Evolutionary conservation across 2,329 filamentous ascomycete genomes (phyloP).

Genomic region (Exophiala sp.): DNA sequence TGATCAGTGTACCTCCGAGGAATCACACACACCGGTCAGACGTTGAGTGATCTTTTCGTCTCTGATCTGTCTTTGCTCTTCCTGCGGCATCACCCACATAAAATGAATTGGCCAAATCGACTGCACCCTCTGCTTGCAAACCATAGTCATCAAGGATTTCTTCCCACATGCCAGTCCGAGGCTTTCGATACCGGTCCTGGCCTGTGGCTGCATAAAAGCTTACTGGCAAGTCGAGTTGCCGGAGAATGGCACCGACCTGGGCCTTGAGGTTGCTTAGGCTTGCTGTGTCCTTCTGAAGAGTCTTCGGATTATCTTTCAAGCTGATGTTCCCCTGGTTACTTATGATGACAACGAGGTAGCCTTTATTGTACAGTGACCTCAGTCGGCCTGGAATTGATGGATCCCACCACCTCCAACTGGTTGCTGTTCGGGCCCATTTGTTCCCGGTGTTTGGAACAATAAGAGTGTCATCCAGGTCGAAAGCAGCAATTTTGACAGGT

Average conservation of each 20-base stretch:
- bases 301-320: slow-evolving; percentile 66
- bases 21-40: slow-evolving; percentile 47
- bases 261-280: slow-evolving; percentile 75
- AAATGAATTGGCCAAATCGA: slow-evolving; percentile 67
- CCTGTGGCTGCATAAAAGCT: slow-evolving; percentile 80
- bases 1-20: slow-evolving; percentile 49
- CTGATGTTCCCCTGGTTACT: slow-evolving; percentile 85
- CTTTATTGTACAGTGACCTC: slow-evolving; percentile 63
- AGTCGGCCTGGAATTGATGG: slow-evolving; percentile 61
- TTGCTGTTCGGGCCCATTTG: slow-evolving; percentile 61
- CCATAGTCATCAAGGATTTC: slow-evolving; percentile 58
- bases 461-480: slow-evolving; percentile 70
- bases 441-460: slow-evolving; percentile 76
- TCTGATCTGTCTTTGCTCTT: slow-evolving; percentile 40
- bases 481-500: slow-evolving; percentile 39
- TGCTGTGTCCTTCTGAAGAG: slow-evolving; percentile 59
- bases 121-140: slow-evolving; percentile 47
- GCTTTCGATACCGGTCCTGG: slow-evolving; percentile 79
- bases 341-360: slow-evolving; percentile 69
- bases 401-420: slow-evolving; percentile 96
- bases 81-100: slow-evolving; percentile 84
- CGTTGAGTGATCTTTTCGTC: slow-evolving; percentile 53
- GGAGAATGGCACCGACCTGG: slow-evolving; percentile 65
- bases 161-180: slow-evolving; percentile 81
- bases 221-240: slow-evolving; percentile 66